Percentiles rank a stretch among this genome's conserved stretches.
Evolutionary conservation across 2,329 filamentous ascomycete genomes (phyloP).

Genomic region (Sporothrix luriei): DNA sequence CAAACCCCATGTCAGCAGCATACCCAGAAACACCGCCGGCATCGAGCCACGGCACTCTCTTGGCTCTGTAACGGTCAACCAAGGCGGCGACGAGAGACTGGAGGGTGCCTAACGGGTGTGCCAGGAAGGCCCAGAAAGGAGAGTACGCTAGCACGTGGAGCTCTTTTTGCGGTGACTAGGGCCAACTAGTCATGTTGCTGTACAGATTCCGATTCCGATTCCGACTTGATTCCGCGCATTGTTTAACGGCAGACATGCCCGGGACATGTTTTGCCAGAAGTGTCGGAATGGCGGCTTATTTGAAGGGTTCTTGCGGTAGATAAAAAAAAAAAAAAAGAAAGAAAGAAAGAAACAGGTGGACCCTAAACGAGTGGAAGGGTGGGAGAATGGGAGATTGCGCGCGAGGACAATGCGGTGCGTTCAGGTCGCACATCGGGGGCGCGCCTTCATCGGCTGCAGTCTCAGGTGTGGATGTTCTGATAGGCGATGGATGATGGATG

Average conservation of each 20-base stretch:
- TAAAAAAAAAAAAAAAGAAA: too few relatives aligned
- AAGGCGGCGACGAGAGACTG: too few relatives aligned
- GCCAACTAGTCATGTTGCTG: neutral
- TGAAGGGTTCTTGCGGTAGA: too few relatives aligned
- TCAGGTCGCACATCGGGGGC: neutral
- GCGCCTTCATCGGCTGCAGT: slow-evolving; percentile 1
- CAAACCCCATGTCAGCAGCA: neutral
- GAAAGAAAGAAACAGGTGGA: too few relatives aligned
- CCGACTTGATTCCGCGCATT: neutral
- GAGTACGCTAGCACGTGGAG: neutral
- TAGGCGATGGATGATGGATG: too few relatives aligned
- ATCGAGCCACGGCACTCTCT: slow-evolving; percentile 2
- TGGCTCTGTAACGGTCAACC: neutral
- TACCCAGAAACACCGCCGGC: slow-evolving; percentile 3
- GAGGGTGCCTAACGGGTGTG: too few relatives aligned
- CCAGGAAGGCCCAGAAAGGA: too few relatives aligned
- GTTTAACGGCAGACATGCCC: neutral
- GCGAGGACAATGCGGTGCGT: neutral
- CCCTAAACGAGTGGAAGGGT: too few relatives aligned
- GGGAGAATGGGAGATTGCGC: too few relatives aligned
- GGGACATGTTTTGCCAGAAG: neutral
- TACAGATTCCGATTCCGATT: slow-evolving; percentile 4
- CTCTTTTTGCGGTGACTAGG: neutral
- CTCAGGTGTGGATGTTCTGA: neutral
- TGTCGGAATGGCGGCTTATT: too few relatives aligned